phyloP scores from a whole-genome alignment of 306 rosid genomes.

The Cucumis melo region DNA sequence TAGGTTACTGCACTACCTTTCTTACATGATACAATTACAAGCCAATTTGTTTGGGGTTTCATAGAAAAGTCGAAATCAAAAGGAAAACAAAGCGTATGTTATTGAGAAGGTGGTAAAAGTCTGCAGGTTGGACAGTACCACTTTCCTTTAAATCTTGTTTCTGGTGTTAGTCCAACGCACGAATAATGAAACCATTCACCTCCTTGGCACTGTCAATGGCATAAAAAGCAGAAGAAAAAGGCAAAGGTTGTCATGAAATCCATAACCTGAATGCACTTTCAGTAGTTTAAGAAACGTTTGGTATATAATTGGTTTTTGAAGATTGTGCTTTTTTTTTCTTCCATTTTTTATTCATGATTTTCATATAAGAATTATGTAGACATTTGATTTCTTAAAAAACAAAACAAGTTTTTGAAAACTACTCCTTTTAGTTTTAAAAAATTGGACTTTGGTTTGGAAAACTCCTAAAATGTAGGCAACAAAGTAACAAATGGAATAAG shows the following conservation, averaged over 20 bases:
- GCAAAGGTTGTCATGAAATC: not conserved
- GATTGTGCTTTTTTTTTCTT: too few species aligned
- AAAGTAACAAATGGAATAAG: too few species aligned
- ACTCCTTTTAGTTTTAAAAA: too few species aligned
- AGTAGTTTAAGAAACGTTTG: too few species aligned
- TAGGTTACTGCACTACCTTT: not conserved
- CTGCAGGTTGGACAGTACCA: slow-evolving; percentile 98
- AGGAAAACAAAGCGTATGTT: not conserved
- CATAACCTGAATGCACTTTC: not conserved
- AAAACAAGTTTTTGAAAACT: too few species aligned
- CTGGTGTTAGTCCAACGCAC: slow-evolving; percentile 91
- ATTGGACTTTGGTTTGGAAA: too few species aligned
- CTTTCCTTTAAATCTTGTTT: slow-evolving; percentile 95
- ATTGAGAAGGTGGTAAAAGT: slow-evolving; percentile 40
- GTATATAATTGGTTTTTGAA: too few species aligned
- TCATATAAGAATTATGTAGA: too few species aligned
- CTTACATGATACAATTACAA: not conserved
- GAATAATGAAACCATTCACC: slow-evolving; percentile 99
- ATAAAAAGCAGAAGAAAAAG: not conserved
- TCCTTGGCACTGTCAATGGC: slow-evolving; percentile 72
- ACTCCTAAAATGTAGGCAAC: too few species aligned
- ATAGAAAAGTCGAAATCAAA: not conserved
- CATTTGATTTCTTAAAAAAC: too few species aligned
- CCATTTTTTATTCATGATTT: too few species aligned
- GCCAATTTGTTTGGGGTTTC: not conserved